Evolutionary conservation across 495 filamentous ascomycete genomes (phyloP), one percentile per base, ranked within the genome.

Genomic region (Melanomma pulvis-pyrius): DNA sequence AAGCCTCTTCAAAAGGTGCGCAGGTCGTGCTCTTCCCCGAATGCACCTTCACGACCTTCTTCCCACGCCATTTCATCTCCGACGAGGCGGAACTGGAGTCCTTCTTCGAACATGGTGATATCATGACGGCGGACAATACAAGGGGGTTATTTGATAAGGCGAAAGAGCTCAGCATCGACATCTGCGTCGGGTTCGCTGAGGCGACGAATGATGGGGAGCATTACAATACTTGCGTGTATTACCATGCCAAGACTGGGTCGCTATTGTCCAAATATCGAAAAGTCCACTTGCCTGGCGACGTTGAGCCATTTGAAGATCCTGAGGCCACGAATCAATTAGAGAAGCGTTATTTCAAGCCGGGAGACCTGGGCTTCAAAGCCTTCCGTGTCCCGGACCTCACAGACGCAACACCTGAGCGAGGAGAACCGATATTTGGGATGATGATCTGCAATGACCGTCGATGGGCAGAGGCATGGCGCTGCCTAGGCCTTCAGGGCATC

Each of bases 361-460:
- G 79, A 2, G 71, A 82, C 55, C 69, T 82, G 44, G 80, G 81
- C 2, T 83, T 81, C 65, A 68, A 78, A 56, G 80, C 80, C 8
- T 83, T 83, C 63, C 73, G 81, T 19, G 78, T 76, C 7, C 79
- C 81, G 1, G 78, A 74, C 24, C 71, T 83, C 22, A 63, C 78
- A 7, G 25, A 39, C 15, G 67, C 53, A 44, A 39, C 55, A 26
- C 47, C 26, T 8, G 59, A 71, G 15, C 24, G 48, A 17, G 76
- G 78, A 2, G 79, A 82, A 65, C 81, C 81, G 0, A 80, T 83
- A 29, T 61, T 82, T 39, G 81, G 81, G 1, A 81, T 82, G 79
- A 74, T 82, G 74, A 81, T 82, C 61, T 82, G 81, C 72, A 83
- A 82, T 58, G 81, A 82, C 65, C 61, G 80, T 2, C 74, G 80